A percentile compares a stretch with the other conserved stretches of the same genome.
Evolutionary conservation across 805 yeast species (phyloP).

Genomic region (Saturnispora silvae): DNA sequence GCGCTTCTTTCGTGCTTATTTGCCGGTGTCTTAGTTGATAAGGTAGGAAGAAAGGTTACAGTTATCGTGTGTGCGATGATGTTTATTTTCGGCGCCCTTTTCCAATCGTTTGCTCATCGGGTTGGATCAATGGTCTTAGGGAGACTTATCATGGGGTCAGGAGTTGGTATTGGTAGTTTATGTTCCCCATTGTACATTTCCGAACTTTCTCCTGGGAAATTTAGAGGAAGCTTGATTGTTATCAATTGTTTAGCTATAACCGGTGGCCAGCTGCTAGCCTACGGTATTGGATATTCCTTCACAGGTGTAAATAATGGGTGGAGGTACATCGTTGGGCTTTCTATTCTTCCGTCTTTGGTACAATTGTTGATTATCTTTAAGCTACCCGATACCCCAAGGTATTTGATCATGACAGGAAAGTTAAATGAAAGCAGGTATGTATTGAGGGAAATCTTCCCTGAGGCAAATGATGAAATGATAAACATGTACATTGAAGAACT

Average conservation of each 20-base stretch:
- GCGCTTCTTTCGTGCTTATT: constrained; percentile 69
- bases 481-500: constrained; percentile 61
- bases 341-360: constrained; percentile 74
- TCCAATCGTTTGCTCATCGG: constrained; percentile 71
- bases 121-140: constrained; percentile 91
- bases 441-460: constrained; percentile 47
- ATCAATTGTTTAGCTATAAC: constrained; percentile 84
- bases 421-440: constrained; percentile 58
- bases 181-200: constrained; percentile 86
- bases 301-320: constrained; percentile 70
- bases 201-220: constrained; percentile 85
- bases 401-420: constrained; percentile 60
- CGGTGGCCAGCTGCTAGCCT: constrained; percentile 90
- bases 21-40: constrained; percentile 78
- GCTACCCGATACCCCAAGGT: constrained; percentile 94
- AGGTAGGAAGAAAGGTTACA: constrained; percentile 75
- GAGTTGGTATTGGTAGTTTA: constrained; percentile 90
- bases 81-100: constrained; percentile 72
- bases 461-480: constrained; percentile 53
- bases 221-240: constrained; percentile 84
- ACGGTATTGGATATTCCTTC: constrained; percentile 85
- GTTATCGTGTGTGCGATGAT: constrained; percentile 72
- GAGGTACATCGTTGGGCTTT: constrained; percentile 84
- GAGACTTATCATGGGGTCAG: constrained; percentile 87
- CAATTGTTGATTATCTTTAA: constrained; percentile 71